phyloP scores from a whole-genome alignment of 768 basidiomycete species.

The Auricularia cornea region DNA sequence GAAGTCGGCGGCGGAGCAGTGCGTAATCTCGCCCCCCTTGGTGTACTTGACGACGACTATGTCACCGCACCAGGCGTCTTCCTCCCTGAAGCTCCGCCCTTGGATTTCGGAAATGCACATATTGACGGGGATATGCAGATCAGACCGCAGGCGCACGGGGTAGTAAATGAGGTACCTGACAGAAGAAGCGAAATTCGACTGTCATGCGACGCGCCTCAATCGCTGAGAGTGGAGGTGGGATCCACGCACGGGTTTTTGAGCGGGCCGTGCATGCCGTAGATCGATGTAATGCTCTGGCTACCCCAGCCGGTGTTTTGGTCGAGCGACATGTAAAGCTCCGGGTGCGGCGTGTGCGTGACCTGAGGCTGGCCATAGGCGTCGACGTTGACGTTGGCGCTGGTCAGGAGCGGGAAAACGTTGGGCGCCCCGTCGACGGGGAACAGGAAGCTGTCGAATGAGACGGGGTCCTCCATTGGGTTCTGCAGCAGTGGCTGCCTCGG shows the following conservation, averaged over 20 bases:
- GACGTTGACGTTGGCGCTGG: conserved; percentile 38
- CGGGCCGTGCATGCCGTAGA: conserved; percentile 59
- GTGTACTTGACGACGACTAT: conserved; percentile 66
- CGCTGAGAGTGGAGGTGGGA: not conserved
- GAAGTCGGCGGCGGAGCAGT: conserved; percentile 78
- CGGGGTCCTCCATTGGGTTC: conserved; percentile 50
- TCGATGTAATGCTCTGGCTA: not conserved
- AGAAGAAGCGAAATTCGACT: not conserved
- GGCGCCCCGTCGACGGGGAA: conserved; percentile 72
- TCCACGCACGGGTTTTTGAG: conserved; percentile 48
- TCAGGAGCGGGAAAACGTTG: conserved; percentile 69
- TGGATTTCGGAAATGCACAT: conserved; percentile 70
- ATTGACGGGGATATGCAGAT: conserved; percentile 76
- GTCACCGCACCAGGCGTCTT: conserved; percentile 70
- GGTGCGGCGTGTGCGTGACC: conserved; percentile 61
- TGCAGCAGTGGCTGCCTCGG: not conserved
- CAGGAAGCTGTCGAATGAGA: conserved; percentile 60
- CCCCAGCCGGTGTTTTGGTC: conserved; percentile 58
- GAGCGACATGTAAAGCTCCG: conserved; percentile 62
- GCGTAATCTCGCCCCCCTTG: conserved; percentile 47
- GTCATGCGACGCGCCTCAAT: not conserved
- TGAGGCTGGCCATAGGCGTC: conserved; percentile 5
- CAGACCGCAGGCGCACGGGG: conserved; percentile 64
- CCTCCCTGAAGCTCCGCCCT: conserved; percentile 50
- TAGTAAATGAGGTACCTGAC: conserved; percentile 73